Percentiles rank a stretch among this genome's conserved stretches.
These are phyloP conservation scores for Phytophthora quininea DNA, from an alignment of 352 stramenopile genomes.

Conservation along the genomic window DNA sequence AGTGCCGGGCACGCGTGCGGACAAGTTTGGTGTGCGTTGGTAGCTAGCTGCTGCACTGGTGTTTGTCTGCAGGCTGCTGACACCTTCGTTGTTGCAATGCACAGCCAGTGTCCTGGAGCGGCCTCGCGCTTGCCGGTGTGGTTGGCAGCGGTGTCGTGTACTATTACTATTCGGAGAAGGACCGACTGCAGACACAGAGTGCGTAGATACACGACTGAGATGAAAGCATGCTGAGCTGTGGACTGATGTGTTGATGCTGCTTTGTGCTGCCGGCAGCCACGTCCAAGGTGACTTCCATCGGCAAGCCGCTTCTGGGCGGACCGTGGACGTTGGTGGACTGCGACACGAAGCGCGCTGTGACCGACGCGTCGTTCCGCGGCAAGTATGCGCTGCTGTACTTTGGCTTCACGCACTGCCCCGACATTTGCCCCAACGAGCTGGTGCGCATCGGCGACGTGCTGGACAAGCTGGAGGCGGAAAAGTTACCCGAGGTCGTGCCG, in stretches of 20 bases:
- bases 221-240: not conserved
- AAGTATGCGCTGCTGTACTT: conserved; percentile 99
- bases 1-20: conserved; percentile 30
- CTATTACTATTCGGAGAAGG: conserved; percentile 92
- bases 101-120: conserved; percentile 88
- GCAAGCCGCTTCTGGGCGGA: conserved; percentile 92
- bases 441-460: conserved; percentile 97
- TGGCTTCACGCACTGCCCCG: conserved; percentile 99
- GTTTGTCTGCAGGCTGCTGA: not conserved
- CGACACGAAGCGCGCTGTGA: conserved; percentile 83
- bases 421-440: conserved; percentile 99
- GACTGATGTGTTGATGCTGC: conserved; percentile 5
- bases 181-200: conserved; percentile 87
- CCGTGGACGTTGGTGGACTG: conserved; percentile 94
- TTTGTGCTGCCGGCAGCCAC: conserved; percentile 51
- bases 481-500: conserved; percentile 72
- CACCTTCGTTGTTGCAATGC: not conserved
- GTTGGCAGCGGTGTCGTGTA: conserved; percentile 77
- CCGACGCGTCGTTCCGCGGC: conserved; percentile 91
- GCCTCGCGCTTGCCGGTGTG: conserved; percentile 73
- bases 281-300: conserved; percentile 88
- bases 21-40: conserved; percentile 71
- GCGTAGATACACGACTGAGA: conserved; percentile 10
- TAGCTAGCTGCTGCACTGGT: not conserved
- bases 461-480: conserved; percentile 86